These are phyloP conservation scores for Phytophthora cryptogea DNA, from an alignment of 352 stramenopile species.

Conservation along the genomic window DNA sequence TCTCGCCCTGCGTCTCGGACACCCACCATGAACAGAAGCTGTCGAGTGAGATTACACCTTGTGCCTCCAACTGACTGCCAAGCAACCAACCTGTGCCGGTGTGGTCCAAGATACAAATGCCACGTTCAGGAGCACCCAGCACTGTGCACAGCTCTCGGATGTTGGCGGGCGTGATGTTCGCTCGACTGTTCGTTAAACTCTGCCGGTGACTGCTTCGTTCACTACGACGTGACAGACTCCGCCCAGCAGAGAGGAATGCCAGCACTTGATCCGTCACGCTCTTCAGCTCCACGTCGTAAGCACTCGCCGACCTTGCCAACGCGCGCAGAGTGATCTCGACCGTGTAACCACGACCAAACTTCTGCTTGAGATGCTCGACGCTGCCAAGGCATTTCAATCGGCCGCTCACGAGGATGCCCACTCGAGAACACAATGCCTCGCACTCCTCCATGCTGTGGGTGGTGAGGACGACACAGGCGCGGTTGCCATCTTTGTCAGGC, in stretches of 20 bases:
- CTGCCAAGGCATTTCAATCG: slow-evolving; percentile 81
- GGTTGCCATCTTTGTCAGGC: slow-evolving; percentile 82
- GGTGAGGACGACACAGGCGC: slow-evolving; percentile 66
- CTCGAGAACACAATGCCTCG: slow-evolving; percentile 70
- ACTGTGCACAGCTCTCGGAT: slow-evolving; percentile 39
- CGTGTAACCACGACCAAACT: slow-evolving; percentile 95
- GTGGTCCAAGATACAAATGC: slow-evolving; percentile 21
- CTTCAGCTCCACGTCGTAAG: slow-evolving; percentile 12
- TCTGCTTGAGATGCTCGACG: slow-evolving; percentile 94
- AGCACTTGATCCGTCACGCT: slow-evolving; percentile 17
- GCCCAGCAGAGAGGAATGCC: slow-evolving; percentile 11
- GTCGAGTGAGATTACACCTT: slow-evolving; percentile 45
- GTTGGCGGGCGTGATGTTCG: slow-evolving; percentile 32
- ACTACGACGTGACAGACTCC: slow-evolving; percentile 14
- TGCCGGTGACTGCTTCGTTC: slow-evolving; percentile 19
- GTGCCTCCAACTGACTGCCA: slow-evolving; percentile 42
- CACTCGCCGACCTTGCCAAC: slow-evolving; percentile 21
- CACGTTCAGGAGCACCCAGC: slow-evolving; percentile 36
- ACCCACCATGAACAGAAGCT: slow-evolving; percentile 66
- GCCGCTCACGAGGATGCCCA: slow-evolving; percentile 73
- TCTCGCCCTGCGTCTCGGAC: slow-evolving; percentile 43
- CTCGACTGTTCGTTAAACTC: slow-evolving; percentile 13
- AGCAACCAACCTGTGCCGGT: slow-evolving; percentile 47
- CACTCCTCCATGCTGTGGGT: slow-evolving; percentile 88
- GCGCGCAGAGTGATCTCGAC: slow-evolving; percentile 76